These are phyloP conservation scores for Tuctoria greenei DNA, from an alignment of 176 grass and related monocot genomes.

Conservation along the genomic window DNA sequence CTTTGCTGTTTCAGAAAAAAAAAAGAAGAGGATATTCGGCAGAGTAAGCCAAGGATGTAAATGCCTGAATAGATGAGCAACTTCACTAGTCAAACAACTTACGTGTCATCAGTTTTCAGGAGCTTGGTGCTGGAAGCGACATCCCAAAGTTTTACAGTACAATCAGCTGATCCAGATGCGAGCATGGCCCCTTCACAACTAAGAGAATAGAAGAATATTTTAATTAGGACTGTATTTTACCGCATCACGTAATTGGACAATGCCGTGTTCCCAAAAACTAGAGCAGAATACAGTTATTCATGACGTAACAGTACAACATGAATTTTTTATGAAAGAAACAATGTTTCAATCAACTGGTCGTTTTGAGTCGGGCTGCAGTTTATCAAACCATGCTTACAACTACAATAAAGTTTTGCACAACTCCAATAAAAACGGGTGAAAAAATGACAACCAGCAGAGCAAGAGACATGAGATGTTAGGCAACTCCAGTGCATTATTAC, in stretches of 20 bases:
- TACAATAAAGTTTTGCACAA: conserved; percentile 12
- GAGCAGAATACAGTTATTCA: neutral
- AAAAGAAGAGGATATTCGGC: neutral
- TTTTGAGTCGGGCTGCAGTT: conserved; percentile 2
- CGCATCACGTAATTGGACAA: neutral
- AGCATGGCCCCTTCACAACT: conserved; percentile 93
- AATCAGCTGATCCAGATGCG: conserved; percentile 92
- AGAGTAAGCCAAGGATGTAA: conserved; percentile 1
- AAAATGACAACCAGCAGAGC: conserved; percentile 10
- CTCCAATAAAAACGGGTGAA: neutral
- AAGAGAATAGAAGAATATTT: conserved; percentile 16
- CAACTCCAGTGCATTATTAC: conserved; percentile 28
- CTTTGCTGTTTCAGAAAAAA: conserved; percentile 58
- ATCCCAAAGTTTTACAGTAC: conserved; percentile 96
- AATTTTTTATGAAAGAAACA: neutral
- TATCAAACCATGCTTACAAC: conserved; percentile 13
- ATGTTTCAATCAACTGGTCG: neutral
- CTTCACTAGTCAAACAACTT: conserved; percentile 20
- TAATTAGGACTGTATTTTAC: neutral
- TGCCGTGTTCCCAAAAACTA: conserved; percentile 3
- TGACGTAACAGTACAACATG: conserved; percentile 5
- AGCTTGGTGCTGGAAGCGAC: conserved; percentile 71
- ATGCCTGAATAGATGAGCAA: neutral
- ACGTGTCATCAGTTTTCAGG: conserved; percentile 77
- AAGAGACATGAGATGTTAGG: neutral